A percentile compares a stretch with the other conserved stretches of the same genome.
Conservation (phyloP, 441 rosid genomes). For the Euphorbia schlechtendalii region DNA sequence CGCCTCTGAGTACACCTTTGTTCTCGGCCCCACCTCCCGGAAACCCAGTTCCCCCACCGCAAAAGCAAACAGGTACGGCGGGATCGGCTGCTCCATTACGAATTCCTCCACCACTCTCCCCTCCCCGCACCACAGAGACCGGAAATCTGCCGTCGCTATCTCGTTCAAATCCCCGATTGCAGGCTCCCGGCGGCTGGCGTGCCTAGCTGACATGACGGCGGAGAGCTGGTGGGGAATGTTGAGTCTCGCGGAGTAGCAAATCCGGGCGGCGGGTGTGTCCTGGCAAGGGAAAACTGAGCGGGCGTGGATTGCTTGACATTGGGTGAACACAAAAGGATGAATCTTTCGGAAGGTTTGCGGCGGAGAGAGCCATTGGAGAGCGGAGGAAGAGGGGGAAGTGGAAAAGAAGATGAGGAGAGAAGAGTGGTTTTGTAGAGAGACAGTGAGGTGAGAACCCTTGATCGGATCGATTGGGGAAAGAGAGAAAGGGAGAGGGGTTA, state of each 20-base stretch:
- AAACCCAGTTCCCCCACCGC: conserved; percentile 77
- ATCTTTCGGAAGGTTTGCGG: conserved; percentile 63
- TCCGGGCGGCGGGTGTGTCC: conserved; percentile 79
- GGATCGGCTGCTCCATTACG: conserved; percentile 76
- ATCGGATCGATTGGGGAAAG: conserved; percentile 44
- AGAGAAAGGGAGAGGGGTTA: conserved; percentile 34
- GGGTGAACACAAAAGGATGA: conserved; percentile 72
- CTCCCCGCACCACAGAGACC: conserved; percentile 53
- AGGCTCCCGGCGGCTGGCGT: conserved; percentile 54
- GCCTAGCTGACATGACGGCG: conserved; percentile 81
- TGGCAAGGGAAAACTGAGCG: conserved; percentile 86
- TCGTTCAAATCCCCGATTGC: conserved; percentile 32
- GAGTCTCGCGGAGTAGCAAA: conserved; percentile 50
- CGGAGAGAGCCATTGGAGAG: conserved; percentile 87
- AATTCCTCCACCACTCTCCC: conserved; percentile 80
- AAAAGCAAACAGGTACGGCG: conserved; percentile 81
- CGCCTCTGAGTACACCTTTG: conserved; percentile 65
- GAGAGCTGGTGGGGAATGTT: conserved; percentile 62
- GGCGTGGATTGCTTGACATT: conserved; percentile 83
- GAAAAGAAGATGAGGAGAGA: conserved; percentile 47
- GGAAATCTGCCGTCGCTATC: conserved; percentile 13
- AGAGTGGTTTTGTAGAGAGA: conserved; percentile 41
- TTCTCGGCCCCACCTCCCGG: conserved; percentile 77
- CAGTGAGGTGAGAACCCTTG: conserved; percentile 45
- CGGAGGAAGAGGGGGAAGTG: conserved; percentile 67